phyloP scores from a whole-genome alignment of 108 stramenopile species.

The Pseudonitzschia delicatissima region DNA sequence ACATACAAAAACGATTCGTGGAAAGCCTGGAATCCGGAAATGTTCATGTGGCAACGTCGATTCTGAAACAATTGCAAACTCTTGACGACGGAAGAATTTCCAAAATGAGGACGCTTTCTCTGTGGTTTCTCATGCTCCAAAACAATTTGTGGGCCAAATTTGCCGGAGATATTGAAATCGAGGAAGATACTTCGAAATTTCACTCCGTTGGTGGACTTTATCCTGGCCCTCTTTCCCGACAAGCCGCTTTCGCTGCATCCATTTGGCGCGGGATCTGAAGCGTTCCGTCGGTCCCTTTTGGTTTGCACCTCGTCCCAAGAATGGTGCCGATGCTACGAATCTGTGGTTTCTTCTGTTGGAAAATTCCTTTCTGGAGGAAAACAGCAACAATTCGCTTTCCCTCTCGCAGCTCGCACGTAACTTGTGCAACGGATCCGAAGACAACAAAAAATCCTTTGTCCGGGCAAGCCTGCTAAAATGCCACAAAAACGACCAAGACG shows the following conservation, averaged over 20 bases:
- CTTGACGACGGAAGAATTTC: neutral
- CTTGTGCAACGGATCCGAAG: slow-evolving; percentile 35
- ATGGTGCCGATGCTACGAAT: neutral
- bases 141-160: slow-evolving; percentile 4
- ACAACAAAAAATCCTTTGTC: slow-evolving; percentile 35
- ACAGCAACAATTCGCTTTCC: neutral
- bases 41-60: neutral
- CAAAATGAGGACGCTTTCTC: neutral
- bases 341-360: slow-evolving; percentile 3
- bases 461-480: slow-evolving; percentile 16
- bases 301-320: neutral
- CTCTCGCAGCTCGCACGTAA: slow-evolving; percentile 20
- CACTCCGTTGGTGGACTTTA: slow-evolving; percentile 17
- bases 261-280: slow-evolving; percentile 2
- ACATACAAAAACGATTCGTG: slow-evolving; percentile 19
- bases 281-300: neutral
- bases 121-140: slow-evolving; percentile 7
- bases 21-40: slow-evolving; percentile 11
- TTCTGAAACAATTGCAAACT: neutral
- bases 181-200: neutral
- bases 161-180: neutral
- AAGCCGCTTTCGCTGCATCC: neutral
- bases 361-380: neutral
- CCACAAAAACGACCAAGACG: neutral
- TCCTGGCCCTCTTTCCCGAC: slow-evolving; percentile 18